Evolutionary conservation across 2,329 filamentous ascomycete species (phyloP).

Genomic region (Phyllosticta citrichinensis): DNA sequence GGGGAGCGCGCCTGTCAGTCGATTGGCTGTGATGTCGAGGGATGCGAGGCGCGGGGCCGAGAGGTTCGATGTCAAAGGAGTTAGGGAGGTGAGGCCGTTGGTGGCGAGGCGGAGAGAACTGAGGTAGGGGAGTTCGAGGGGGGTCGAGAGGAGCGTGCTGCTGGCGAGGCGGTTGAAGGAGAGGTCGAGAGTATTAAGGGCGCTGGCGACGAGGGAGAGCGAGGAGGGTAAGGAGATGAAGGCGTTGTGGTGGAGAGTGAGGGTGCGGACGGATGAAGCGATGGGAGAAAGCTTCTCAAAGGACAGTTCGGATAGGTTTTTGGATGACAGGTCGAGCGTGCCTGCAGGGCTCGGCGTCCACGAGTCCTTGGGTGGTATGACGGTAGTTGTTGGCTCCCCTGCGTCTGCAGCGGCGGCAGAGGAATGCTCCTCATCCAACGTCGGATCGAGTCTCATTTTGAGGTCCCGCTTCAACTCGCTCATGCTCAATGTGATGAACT

Average conservation of each 20-base stretch:
- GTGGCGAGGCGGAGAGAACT: constrained; percentile 66
- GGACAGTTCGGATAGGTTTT: constrained; percentile 29
- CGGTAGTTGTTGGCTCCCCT: background rate
- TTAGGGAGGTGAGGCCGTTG: constrained; percentile 63
- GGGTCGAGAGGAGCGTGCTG: constrained; percentile 21
- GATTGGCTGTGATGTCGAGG: constrained; percentile 74
- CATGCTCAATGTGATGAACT: constrained; percentile 68
- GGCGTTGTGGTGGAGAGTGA: constrained; percentile 69
- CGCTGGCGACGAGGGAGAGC: constrained; percentile 55
- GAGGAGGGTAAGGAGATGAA: constrained; percentile 60
- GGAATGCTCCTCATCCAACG: constrained; percentile 7
- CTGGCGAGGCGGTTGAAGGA: constrained; percentile 67
- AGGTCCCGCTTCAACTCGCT: constrained; percentile 72
- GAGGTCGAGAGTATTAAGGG: constrained; percentile 61
- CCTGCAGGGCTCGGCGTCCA: constrained; percentile 27
- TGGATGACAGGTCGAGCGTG: constrained; percentile 33
- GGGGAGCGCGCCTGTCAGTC: constrained; percentile 59
- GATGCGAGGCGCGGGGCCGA: constrained; percentile 65
- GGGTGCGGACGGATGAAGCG: constrained; percentile 39
- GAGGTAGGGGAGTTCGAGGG: constrained; percentile 61
- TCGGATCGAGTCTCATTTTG: constrained; percentile 53
- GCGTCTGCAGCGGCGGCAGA: background rate
- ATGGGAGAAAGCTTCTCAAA: constrained; percentile 28
- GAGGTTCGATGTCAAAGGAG: constrained; percentile 55
- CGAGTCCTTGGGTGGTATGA: background rate